Conservation (phyloP, 768 basidiomycete species). For the Tulasnella sp. region DNA sequence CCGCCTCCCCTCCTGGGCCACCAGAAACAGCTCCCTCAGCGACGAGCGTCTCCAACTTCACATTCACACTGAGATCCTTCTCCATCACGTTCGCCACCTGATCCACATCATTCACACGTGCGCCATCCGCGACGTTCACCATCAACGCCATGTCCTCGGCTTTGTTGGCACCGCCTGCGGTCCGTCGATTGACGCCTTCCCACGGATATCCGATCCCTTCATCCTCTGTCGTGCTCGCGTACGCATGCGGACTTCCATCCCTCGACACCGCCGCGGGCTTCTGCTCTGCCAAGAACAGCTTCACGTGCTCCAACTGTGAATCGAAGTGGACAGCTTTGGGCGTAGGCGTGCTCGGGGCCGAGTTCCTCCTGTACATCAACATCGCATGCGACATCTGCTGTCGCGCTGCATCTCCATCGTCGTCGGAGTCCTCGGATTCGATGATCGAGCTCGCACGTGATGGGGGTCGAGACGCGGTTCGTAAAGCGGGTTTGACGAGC, state of each 20-base stretch:
- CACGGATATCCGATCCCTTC: constrained; percentile 21
- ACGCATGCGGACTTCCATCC: constrained; percentile 73
- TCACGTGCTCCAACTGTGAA: constrained; percentile 82
- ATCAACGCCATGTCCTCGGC: constrained; percentile 17
- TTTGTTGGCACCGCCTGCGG: background rate
- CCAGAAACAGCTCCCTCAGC: constrained; percentile 26
- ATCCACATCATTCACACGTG: constrained; percentile 27
- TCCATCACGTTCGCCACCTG: background rate
- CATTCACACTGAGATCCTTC: constrained; percentile 15
- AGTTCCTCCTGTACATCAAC: constrained; percentile 31
- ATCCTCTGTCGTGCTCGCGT: constrained; percentile 36
- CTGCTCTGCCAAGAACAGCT: constrained; percentile 89
- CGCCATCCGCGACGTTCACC: constrained; percentile 21
- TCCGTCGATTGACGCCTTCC: background rate
- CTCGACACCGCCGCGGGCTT: constrained; percentile 89
- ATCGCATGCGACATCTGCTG: constrained; percentile 9
- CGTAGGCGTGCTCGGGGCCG: constrained; percentile 54
- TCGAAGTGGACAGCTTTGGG: constrained; percentile 90
- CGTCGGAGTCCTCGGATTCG: constrained; percentile 28
- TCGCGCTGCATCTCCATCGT: background rate
- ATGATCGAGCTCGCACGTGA: constrained; percentile 29
- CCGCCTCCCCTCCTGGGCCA: constrained; percentile 22
- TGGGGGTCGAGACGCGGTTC: constrained; percentile 19
- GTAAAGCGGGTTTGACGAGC: constrained; percentile 78
- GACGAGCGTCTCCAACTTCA: constrained; percentile 32